Evolutionary conservation across 2,329 filamentous ascomycete species (phyloP), one percentile per base, ranked within the genome.

Genomic region (Cladosporium colombiae): DNA sequence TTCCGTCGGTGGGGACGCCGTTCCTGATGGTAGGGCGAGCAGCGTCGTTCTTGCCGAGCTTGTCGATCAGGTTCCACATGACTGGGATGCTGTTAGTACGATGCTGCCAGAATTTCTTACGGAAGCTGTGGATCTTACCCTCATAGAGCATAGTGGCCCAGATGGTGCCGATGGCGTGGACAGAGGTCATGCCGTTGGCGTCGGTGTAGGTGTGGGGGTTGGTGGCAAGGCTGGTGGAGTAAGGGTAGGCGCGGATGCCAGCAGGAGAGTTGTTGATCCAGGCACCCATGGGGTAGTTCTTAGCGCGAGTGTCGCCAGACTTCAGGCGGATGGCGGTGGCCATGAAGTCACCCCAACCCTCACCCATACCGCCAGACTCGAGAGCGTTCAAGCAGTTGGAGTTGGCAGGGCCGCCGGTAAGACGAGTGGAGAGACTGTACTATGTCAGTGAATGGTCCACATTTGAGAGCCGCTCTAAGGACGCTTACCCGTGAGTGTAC

Each of bases 331-430:
- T 78, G 5, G 84, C 82, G 0, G 81, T 82, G 5, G 84, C 84
- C 75, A 82, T 83, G 74, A 86, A 85, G 68, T 87, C 85, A 65
- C 81, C 77, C 85, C 85, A 87, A 44, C 85, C 85, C 65, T 87
- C 85, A 37, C 84, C 84, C 85, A 87, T 85, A 46, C 85, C 85
- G 10, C 83, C 81, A 1, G 81, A 76, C 67, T 87, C 84, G n/a
- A 78, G 70, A 13, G 79, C 72, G 68, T 64, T 73, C 6, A 86
- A 77, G 68, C 85, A 87, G 58, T 75, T 78, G 6, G 77, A 73
- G 78, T 87, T 88, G 55, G 78, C 76, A 0, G 85, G 85, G 0
- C 86, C 86, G 59, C 86, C 86, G 0, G 86, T 88, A 31, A 88
- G 79, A 49, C 86, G 85, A 75, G 79, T 87, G 16, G 84, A 86